Evolutionary conservation across 2,329 filamentous ascomycete genomes (phyloP).

Genomic region (Sporothrix pseudoabietina): DNA sequence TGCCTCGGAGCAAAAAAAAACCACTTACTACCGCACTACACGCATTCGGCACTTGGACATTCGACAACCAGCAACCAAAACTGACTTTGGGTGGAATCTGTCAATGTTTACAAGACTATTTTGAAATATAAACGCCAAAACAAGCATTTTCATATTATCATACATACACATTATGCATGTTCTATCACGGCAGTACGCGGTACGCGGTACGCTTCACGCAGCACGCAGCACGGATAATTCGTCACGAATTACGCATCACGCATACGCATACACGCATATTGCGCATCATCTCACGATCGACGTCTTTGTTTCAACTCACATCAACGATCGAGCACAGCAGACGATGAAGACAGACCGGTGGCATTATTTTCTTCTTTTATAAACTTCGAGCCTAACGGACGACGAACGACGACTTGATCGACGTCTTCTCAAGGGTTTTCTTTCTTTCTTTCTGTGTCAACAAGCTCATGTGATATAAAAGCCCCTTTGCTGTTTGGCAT

Average conservation of each 20-base stretch:
- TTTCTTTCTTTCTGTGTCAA: background rate
- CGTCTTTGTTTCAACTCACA: background rate
- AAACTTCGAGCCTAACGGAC: too few relatives aligned
- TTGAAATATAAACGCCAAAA: conserved; percentile 24
- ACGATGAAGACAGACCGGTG: conserved; percentile 17
- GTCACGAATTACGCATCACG: background rate
- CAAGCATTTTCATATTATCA: background rate
- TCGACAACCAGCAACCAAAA: conserved; percentile 11
- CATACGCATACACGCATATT: conserved; percentile 2
- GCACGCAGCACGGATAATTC: background rate
- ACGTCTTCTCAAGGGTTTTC: background rate
- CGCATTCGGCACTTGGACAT: conserved; percentile 1
- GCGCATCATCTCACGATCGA: conserved; percentile 18
- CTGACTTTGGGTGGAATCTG: background rate
- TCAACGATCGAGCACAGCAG: conserved; percentile 7
- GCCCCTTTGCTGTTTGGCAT: background rate
- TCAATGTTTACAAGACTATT: conserved; percentile 6
- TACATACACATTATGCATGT: background rate
- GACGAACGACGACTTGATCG: background rate
- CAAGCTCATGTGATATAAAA: background rate
- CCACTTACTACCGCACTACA: conserved; percentile 2
- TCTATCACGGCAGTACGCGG: conserved; percentile 4
- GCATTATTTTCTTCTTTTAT: conserved; percentile 11
- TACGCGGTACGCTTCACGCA: background rate
- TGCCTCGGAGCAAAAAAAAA: background rate